phyloP scores from a whole-genome alignment of 2,329 filamentous ascomycete species.

The Talaromyces sp. region DNA sequence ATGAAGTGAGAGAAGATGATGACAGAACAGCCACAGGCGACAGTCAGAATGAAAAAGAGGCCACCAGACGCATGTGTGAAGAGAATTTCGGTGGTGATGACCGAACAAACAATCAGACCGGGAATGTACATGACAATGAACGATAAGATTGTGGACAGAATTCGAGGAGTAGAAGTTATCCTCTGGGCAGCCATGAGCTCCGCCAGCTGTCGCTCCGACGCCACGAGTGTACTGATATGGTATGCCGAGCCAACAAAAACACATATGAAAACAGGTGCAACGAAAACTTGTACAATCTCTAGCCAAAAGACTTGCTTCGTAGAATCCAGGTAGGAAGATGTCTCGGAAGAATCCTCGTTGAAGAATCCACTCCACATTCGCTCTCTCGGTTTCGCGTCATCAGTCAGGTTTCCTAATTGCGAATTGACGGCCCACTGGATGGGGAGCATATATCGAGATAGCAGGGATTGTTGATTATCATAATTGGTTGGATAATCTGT shows the following conservation, averaged over 20 bases:
- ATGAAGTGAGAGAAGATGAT: slow-evolving; percentile 76
- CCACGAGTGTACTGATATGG: neutral
- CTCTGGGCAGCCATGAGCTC: slow-evolving; percentile 3
- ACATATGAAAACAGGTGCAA: neutral
- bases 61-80: slow-evolving; percentile 58
- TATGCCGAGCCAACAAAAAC: slow-evolving; percentile 1
- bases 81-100: slow-evolving; percentile 28
- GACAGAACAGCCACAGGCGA: slow-evolving; percentile 70
- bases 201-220: neutral
- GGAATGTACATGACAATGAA: neutral
- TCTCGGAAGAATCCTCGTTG: neutral
- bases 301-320: neutral
- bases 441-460: slow-evolving; percentile 1
- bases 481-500: neutral
- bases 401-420: neutral
- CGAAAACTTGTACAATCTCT: neutral
- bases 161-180: neutral
- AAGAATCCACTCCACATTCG: slow-evolving; percentile 3
- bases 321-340: neutral
- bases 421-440: slow-evolving; percentile 1
- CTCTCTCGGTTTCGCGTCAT: neutral
- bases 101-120: neutral
- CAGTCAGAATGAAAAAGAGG: slow-evolving; percentile 67
- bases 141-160: neutral
- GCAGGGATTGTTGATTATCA: neutral